phyloP scores from a whole-genome alignment of 768 basidiomycete species.

The Pseudohyphozyma bogoriensis region DNA sequence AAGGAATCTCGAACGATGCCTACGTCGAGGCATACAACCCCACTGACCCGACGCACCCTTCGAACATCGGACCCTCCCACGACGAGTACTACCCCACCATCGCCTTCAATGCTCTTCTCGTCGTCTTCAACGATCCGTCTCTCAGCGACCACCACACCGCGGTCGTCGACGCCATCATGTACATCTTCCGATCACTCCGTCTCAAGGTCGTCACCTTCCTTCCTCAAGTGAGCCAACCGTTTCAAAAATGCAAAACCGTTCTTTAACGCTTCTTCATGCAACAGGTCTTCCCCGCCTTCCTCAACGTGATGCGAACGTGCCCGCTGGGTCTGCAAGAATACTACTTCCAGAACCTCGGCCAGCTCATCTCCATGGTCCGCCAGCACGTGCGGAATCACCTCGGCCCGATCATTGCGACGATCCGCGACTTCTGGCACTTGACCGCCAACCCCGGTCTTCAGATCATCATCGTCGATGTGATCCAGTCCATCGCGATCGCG shows the following conservation, averaged over 20 bases:
- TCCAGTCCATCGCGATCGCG: conserved; percentile 85
- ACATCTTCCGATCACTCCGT: conserved; percentile 96
- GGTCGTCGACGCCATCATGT: conserved; percentile 95
- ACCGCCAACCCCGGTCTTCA: conserved; percentile 57
- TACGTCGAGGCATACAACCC: conserved; percentile 50
- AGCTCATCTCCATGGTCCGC: conserved; percentile 90
- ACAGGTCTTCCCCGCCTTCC: conserved; percentile 83
- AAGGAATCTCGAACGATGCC: conserved; percentile 50
- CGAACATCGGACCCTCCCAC: conserved; percentile 33
- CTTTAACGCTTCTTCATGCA: background rate
- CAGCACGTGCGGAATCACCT: conserved; percentile 92
- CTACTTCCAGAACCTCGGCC: conserved; percentile 88
- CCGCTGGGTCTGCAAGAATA: conserved; percentile 80
- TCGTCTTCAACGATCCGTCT: conserved; percentile 78
- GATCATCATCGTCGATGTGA: conserved; percentile 78
- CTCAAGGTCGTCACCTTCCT: conserved; percentile 91
- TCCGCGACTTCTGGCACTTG: conserved; percentile 80
- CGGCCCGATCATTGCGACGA: conserved; percentile 68
- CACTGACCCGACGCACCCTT: conserved; percentile 40
- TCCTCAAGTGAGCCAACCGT: conserved; percentile 56
- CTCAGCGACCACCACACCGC: conserved; percentile 77
- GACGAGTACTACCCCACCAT: conserved; percentile 98
- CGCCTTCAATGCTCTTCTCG: conserved; percentile 75
- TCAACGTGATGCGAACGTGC: conserved; percentile 64
- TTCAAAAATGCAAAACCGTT: background rate